Evolutionary conservation across 192 early-diverging fungal genomes (phyloP).

Genomic region (Gigaspora rosea): DNA sequence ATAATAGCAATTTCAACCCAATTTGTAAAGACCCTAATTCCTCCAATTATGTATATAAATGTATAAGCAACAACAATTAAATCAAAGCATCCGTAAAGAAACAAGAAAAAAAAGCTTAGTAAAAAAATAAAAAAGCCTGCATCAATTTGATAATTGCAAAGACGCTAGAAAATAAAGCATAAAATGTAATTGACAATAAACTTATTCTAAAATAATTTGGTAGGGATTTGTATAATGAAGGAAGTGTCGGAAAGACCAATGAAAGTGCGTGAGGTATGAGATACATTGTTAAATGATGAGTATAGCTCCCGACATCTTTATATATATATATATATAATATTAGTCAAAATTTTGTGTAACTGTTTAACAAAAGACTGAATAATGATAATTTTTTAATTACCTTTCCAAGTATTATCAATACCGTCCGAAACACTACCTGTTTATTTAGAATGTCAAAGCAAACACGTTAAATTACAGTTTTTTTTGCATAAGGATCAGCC

Average conservation of each 20-base stretch:
- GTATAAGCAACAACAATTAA: not conserved
- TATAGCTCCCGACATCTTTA: not conserved
- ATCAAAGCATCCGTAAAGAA: not conserved
- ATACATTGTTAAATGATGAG: not conserved
- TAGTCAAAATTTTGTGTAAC: not conserved
- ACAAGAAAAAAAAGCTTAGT: no score
- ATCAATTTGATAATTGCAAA: no score
- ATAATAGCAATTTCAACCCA: no score
- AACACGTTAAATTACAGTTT: no score
- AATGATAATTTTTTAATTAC: not conserved
- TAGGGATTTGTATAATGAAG: not conserved
- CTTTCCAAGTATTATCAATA: no score
- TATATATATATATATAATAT: not conserved
- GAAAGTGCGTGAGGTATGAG: conserved; percentile 2
- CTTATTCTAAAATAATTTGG: conserved; percentile 16
- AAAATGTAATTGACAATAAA: conserved; percentile 4
- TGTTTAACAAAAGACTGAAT: not conserved
- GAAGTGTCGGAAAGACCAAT: not conserved
- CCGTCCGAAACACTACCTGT: no score
- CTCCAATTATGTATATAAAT: no score
- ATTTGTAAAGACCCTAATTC: no score
- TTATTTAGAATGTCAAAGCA: no score
- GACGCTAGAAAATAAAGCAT: not conserved
- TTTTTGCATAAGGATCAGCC: no score
- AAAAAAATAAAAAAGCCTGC: no score